Conservation (phyloP, 352 stramenopile species). For the Globisporangium alternatum region DNA sequence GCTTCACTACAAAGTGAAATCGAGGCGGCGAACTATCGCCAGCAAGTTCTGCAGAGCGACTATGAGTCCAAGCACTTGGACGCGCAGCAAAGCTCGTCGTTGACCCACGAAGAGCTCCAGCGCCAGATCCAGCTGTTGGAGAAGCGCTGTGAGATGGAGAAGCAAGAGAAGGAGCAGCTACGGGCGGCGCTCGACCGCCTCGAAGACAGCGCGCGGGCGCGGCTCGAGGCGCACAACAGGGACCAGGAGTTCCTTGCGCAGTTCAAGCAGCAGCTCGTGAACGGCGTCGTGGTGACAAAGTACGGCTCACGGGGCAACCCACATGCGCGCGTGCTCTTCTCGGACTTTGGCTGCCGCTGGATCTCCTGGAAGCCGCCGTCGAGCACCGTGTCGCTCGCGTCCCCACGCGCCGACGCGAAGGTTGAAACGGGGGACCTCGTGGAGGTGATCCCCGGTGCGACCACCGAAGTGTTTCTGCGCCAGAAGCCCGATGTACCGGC, state of each 20-base stretch:
- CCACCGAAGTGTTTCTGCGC: slow-evolving; percentile 45
- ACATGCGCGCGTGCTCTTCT: slow-evolving; percentile 50
- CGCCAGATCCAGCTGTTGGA: slow-evolving; percentile 24
- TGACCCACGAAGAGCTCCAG: slow-evolving; percentile 21
- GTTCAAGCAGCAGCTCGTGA: slow-evolving; percentile 58
- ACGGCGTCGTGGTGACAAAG: slow-evolving; percentile 53
- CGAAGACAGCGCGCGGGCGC: slow-evolving; percentile 24
- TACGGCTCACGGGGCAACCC: slow-evolving; percentile 44
- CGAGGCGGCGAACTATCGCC: slow-evolving; percentile 17
- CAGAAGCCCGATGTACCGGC: slow-evolving; percentile 27
- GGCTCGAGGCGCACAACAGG: slow-evolving; percentile 27
- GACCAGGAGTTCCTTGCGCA: slow-evolving; percentile 43
- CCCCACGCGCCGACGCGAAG: slow-evolving; percentile 44
- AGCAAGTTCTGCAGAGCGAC: slow-evolving; percentile 10
- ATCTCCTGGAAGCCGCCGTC: slow-evolving; percentile 51
- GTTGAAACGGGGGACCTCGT: slow-evolving; percentile 50
- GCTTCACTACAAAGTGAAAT: slow-evolving; percentile 32
- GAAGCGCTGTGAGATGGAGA: slow-evolving; percentile 22
- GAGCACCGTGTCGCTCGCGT: slow-evolving; percentile 23
- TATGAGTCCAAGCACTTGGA: background rate
- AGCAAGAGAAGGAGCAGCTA: slow-evolving; percentile 27
- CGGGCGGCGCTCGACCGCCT: slow-evolving; percentile 32
- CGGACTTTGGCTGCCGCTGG: slow-evolving; percentile 52
- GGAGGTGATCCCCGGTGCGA: slow-evolving; percentile 42
- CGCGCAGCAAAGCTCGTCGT: slow-evolving; percentile 13